Percentiles rank a stretch among this genome's conserved stretches.
Evolutionary conservation across 2,329 filamentous ascomycete species (phyloP).

Genomic region (Sclerotinia sclerotiorum): DNA sequence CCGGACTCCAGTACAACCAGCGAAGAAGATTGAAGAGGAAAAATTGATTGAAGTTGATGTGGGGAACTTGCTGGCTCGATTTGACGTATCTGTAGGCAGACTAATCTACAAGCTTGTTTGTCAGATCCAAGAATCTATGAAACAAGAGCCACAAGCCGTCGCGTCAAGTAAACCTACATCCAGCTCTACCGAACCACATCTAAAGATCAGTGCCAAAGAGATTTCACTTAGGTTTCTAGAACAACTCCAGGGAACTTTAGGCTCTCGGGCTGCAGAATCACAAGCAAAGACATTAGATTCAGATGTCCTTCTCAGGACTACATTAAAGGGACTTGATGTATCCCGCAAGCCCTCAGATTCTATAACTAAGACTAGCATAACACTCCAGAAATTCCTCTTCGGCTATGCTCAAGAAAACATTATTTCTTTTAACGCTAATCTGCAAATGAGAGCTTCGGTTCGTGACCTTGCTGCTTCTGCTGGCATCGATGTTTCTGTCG

Average conservation of each 20-base stretch:
- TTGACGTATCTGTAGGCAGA: conserved; percentile 41
- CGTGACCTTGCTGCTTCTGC: conserved; percentile 57
- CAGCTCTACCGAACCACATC: conserved; percentile 21
- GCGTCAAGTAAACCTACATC: conserved; percentile 21
- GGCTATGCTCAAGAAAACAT: conserved; percentile 64
- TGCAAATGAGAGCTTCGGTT: conserved; percentile 59
- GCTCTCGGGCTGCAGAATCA: conserved; percentile 23
- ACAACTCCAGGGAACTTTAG: conserved; percentile 36
- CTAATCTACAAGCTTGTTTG: conserved; percentile 38
- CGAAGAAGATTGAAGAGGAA: conserved; percentile 16
- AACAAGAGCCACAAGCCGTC: conserved; percentile 23
- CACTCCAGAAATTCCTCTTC: conserved; percentile 58
- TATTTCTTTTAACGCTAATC: conserved; percentile 59
- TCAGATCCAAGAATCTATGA: conserved; percentile 34
- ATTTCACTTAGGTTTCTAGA: conserved; percentile 40
- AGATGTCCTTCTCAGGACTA: conserved; percentile 38
- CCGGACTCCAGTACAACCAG: not conserved
- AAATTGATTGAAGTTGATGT: conserved; percentile 36
- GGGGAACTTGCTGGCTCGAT: conserved; percentile 36
- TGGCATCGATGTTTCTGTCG: conserved; percentile 59
- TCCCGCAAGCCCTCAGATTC: conserved; percentile 26
- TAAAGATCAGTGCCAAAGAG: conserved; percentile 34
- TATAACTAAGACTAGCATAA: conserved; percentile 34
- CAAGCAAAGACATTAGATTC: conserved; percentile 22
- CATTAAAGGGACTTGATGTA: conserved; percentile 36